Base-by-base conservation (phyloP, 2,329 filamentous ascomycete genomes). In the Fusarium begoniae region DNA sequence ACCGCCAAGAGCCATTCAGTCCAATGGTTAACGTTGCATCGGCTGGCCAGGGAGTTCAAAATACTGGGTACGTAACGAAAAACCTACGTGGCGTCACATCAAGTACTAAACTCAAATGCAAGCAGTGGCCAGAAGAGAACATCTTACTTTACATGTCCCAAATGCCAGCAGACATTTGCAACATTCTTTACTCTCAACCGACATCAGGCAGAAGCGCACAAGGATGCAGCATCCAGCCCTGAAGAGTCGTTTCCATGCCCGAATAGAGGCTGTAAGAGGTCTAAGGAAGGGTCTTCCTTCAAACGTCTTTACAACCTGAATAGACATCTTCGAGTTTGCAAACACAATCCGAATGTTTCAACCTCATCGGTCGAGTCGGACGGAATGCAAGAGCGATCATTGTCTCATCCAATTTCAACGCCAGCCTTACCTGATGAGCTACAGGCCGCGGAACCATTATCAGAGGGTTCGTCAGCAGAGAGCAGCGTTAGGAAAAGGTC, bases 341-440 rank as follows among this genome's bases (percentile, higher is more conserved):
- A 58, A 3, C 24, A 58, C 4, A 8, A n/a, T 10, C 41, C 24
- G 10, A 38, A 28, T 7, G 14, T 20, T 22, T n/a, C 9, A 14
- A 13, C 4, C 5, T 40, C 24, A 13, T 10, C 51, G 4, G 8
- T 20, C 8, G 24, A 28, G 51, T 28, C 24, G 12, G 26, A 12
- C 14, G 24, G 4, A 5, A n/a, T 1, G 9, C 26, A 24, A n/a
- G 53, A 32, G 8, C 26, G 8, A 3, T 1, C 18, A 6, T 35
- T 7, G 1, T 13, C 41, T 37, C 14, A 37, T 10, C 24, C 15
- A 58, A 15, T 13, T 18, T 20, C 20, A 50, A n/a, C 15, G 1
- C 24, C 41, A 8, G 20, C 14, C 20, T 28, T 22, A 32, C 20
- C 32, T 13, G 6, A 8, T n/a, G 24, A 8, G 2, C 30, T 47